phyloP scores from a whole-genome alignment of 345 rosid genomes.

The Durio zibethinus region DNA sequence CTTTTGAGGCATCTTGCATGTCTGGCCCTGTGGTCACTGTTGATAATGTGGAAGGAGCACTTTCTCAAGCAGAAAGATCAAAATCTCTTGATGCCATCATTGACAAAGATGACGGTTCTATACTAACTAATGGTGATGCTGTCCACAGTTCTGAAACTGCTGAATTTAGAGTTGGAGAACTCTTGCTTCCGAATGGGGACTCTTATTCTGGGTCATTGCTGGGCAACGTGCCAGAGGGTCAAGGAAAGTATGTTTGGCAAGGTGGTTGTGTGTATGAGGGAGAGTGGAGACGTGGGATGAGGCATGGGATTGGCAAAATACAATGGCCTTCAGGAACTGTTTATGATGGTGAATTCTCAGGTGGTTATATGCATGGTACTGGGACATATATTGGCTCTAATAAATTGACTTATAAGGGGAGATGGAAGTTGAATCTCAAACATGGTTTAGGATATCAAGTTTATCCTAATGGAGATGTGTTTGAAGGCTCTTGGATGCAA shows the following conservation, averaged over 20 bases:
- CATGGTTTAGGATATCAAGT: slow-evolving; percentile 89
- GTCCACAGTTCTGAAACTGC: slow-evolving; percentile 47
- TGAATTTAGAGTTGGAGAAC: slow-evolving; percentile 62
- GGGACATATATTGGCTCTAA: slow-evolving; percentile 58
- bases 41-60: slow-evolving; percentile 44
- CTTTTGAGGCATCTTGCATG: slow-evolving; percentile 73
- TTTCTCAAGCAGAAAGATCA: slow-evolving; percentile 64
- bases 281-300: slow-evolving; percentile 91
- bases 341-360: slow-evolving; percentile 87
- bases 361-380: slow-evolving; percentile 82
- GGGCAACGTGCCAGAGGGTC: slow-evolving; percentile 73
- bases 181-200: slow-evolving; percentile 63
- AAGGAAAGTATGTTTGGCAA: slow-evolving; percentile 83
- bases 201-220: slow-evolving; percentile 73
- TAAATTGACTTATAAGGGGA: slow-evolving; percentile 65
- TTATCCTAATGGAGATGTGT: slow-evolving; percentile 71
- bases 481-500: slow-evolving; percentile 92
- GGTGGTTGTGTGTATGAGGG: slow-evolving; percentile 76
- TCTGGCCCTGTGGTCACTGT: slow-evolving; percentile 62
- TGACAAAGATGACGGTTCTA: slow-evolving; percentile 37
- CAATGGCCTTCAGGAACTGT: slow-evolving; percentile 68
- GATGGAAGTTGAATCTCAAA: slow-evolving; percentile 87
- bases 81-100: slow-evolving; percentile 55
- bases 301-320: slow-evolving; percentile 77
- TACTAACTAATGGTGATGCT: slow-evolving; percentile 49